phyloP scores from a whole-genome alignment of 306 rosid genomes.

The Cucurbita pepo region DNA sequence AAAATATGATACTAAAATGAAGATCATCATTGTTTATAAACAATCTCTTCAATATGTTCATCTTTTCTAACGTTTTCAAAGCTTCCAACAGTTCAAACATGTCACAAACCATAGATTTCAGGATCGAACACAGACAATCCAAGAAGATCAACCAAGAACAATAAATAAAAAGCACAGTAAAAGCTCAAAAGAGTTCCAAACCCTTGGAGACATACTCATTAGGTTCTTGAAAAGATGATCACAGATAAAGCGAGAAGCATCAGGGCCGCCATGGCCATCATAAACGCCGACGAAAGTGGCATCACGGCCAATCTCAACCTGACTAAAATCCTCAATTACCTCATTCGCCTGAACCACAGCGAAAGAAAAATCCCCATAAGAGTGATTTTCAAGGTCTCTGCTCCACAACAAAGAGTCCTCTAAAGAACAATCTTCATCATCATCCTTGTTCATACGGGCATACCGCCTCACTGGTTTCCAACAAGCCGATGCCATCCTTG shows the following conservation, averaged over 20 bases:
- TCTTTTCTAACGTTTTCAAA: not conserved
- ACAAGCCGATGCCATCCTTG: slow-evolving; percentile 68
- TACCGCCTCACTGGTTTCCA: slow-evolving; percentile 71
- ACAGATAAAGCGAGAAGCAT: slow-evolving; percentile 43
- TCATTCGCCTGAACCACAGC: slow-evolving; percentile 81
- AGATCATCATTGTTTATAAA: not conserved
- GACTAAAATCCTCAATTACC: slow-evolving; percentile 64
- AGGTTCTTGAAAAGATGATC: slow-evolving; percentile 48
- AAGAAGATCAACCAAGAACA: not conserved
- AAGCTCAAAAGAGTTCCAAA: not conserved
- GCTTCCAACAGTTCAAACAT: not conserved
- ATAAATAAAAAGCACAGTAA: not conserved
- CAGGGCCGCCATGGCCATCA: slow-evolving; percentile 86
- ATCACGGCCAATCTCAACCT: slow-evolving; percentile 57
- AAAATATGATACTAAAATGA: too few species aligned
- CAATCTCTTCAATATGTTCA: not conserved
- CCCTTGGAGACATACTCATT: slow-evolving; percentile 32
- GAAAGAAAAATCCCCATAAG: slow-evolving; percentile 57
- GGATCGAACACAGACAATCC: not conserved
- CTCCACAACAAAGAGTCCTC: slow-evolving; percentile 57
- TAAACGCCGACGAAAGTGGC: slow-evolving; percentile 72
- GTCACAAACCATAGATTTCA: not conserved
- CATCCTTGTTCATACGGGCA: slow-evolving; percentile 83
- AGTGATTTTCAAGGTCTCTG: slow-evolving; percentile 51
- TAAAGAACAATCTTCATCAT: slow-evolving; percentile 25